A percentile compares a stretch with the other conserved stretches of the same genome.
Conservation (phyloP, 1,139 yeast genomes). For the Yamadazyma diddensiae region DNA sequence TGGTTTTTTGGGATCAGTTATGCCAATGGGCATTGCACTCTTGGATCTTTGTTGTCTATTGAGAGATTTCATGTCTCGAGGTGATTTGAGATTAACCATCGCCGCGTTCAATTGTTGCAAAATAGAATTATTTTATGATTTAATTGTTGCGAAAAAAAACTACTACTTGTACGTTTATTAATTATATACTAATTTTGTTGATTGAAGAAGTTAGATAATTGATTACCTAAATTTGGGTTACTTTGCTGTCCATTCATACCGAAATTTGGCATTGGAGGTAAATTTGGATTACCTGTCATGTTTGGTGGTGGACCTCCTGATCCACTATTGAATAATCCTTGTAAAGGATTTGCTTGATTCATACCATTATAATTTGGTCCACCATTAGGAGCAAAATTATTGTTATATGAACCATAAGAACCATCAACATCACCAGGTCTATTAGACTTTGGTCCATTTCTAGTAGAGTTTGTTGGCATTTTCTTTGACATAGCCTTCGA, state of each 20-base stretch:
- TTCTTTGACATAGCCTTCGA: slow-evolving; percentile 88
- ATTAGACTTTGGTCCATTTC: slow-evolving; percentile 82
- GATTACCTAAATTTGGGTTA: slow-evolving; percentile 25
- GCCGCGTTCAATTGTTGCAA: no score
- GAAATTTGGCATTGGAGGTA: slow-evolving; percentile 14
- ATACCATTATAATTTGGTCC: slow-evolving; percentile 3
- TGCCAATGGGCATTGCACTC: no score
- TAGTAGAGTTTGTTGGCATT: slow-evolving; percentile 84
- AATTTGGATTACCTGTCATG: no score
- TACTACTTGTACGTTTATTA: no score
- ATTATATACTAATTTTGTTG: slow-evolving; percentile 10
- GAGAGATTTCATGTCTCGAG: no score
- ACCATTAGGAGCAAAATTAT: slow-evolving; percentile 1
- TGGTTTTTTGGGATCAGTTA: no score
- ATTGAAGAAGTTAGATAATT: slow-evolving; percentile 34
- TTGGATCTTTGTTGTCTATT: no score
- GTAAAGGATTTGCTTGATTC: slow-evolving; percentile 48
- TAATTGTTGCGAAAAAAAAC: no score
- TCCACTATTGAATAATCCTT: slow-evolving; percentile 38
- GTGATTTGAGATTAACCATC: no score
- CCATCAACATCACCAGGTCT: slow-evolving; percentile 58
- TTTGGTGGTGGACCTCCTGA: slow-evolving; percentile 10
- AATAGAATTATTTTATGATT: no score
- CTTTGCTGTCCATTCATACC: slow-evolving; percentile 10
- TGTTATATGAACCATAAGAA: slow-evolving; percentile 22